Base-by-base conservation (phyloP, 2,329 filamentous ascomycete genomes). In the Sporothrix curviconia region DNA sequence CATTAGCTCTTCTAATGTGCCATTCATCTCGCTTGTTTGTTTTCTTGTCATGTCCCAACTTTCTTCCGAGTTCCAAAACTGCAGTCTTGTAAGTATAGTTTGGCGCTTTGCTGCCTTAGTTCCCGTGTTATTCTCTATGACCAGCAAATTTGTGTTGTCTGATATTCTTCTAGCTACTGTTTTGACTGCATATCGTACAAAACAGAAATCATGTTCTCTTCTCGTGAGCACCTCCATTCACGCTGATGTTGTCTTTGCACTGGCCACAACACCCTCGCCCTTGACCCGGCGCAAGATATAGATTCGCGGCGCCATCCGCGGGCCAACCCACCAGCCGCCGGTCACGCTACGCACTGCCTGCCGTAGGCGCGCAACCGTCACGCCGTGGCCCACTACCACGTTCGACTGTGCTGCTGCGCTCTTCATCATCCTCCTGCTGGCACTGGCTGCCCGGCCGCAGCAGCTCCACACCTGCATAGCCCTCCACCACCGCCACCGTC, bases 241-340 rank as follows among this genome's bases (percentile, higher is more conserved):
- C n/a, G n/a, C n/a, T n/a, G n/a, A n/a, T n/a, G n/a, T n/a, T n/a
- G n/a, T 19, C 30, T 32, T 30, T n/a, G n/a, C 40, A 1, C 44
- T 51, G 43, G 22, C 25, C 1, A 39, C 46, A 50, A 59, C 30
- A 39, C 40, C 49, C 44, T 59, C 19, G 50, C 55, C 19, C 55
- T 65, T 66, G 19, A 66, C 54, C 54, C 68, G 67, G 61, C 70
- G 76, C 66, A 84, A 65, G 17, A 85, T 74, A 62, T 76, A 69
- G 43, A 85, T 76, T 53, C 74, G 71, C 6, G 81, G 80, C 61
- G 74, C 74, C 80, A 86, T 84, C 62, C 76, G 74, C 24, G 83
- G 83, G 0, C 84, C 84, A 62, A 82, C 62, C 83, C 84, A 87
- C 80, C 82, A 85, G 0, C 84, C 84, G 2, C 82, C 77, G 0